Base-by-base conservation (phyloP, 108 stramenopile species). In the Epipyxis sp. region DNA sequence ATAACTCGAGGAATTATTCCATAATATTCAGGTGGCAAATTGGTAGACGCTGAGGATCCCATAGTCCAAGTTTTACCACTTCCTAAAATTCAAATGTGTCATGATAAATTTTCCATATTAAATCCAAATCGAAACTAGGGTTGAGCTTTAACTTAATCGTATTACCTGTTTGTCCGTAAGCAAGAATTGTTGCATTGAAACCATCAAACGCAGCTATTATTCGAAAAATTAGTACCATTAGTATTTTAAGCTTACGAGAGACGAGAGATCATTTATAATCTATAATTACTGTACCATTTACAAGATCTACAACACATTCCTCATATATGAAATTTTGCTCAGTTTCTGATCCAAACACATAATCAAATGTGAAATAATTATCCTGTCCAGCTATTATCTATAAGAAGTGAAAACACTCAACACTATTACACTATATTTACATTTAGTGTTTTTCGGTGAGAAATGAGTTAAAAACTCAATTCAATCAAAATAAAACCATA, bases 1-100 rank as follows among this genome's bases (percentile, higher is more conserved):
- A 83, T 83, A n/a, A 84, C 80, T 35, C 83, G 82, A 13, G 83
- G 83, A 27, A 84, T 80, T 45, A 84, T 84, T 62, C 83, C 83
- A 41, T 81, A 69, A 46, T 62, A 78, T 34, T 84, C 83, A 45
- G 82, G 79, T 0, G 82, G 39, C 13, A 77, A 6, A 1, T n/a
- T 25, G 6, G 6, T n/a, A 65, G 65, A 43, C 10, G 77, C 69
- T 29, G 77, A 69, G 27, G 81, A 76, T 42, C 81, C 69, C 50
- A 83, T 50, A 10, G 82, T 76, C 29, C 79, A 77, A 3, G 82
- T 83, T 43, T 83, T 83, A 0, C 82, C 82, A 3, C 13, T 35
- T 20, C 39, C 35, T 68, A 41, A 37, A 20, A 37, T n/a, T n/a
- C n/a, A n/a, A n/a, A n/a, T n/a, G n/a, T n/a, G n/a, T n/a, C n/a